Base-by-base conservation (phyloP, 1,284 basidiomycete genomes). In the Boletellus deceptivus region DNA sequence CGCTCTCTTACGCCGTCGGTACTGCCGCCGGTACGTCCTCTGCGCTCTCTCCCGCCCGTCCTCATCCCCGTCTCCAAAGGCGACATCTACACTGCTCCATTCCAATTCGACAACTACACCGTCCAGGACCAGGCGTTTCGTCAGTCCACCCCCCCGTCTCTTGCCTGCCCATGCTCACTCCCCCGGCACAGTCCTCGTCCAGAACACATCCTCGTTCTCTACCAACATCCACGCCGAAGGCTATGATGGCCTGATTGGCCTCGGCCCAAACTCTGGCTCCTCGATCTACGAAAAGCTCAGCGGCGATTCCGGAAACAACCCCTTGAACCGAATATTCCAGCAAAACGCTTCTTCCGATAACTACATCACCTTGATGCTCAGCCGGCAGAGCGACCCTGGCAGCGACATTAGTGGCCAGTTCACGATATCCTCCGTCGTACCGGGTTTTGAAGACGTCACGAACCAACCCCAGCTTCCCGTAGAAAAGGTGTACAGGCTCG, bases 251-350 rank as follows among this genome's bases (percentile, higher is more conserved):
- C 79, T 90, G 25, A 71, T 90, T 33, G 87, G 87, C 11, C 76
- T 90, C 13, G 88, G 87, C 25, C 86, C 86, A 17, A 88, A 87
- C 69, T 72, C 79, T 24, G 86, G 83, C 49, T 87, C 84, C 40
- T 71, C 78, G 36, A 81, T 90, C 53, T 75, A 74, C 45, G 74
- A 82, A 57, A 80, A 83, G 52, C 59, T 89, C 44, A 72, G 72
- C 49, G 71, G 73, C 34, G 53, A 67, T 44, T 63, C 73, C 7
- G 86, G 77, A 31, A 76, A 84, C 67, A 79, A 74, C 10, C 67
- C 82, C 22, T 71, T 89, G 9, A 77, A 79, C 57, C 74, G 76
- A 55, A 79, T 88, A 54, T 89, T 87, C 63, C 66, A 76, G 49
- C 72, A 80, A 55, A 78, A 79, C 62, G 70, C 75, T 16, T 74